These are phyloP conservation scores for Melanomma pulvis-pyrius DNA, from an alignment of 495 filamentous ascomycete species.

Conservation along the genomic window DNA sequence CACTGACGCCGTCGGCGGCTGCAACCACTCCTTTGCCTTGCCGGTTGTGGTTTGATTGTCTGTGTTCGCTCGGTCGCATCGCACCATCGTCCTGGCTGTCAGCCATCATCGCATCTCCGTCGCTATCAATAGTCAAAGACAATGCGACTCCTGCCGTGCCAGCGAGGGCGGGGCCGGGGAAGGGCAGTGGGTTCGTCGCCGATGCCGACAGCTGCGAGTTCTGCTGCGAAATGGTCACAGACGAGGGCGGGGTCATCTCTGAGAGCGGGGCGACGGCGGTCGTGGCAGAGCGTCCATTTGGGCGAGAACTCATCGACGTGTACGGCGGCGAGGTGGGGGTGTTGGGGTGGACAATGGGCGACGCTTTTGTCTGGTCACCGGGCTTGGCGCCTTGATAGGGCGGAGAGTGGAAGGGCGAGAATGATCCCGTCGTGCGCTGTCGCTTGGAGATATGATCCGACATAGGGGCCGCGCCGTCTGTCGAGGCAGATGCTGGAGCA, in stretches of 20 bases:
- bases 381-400: conserved; percentile 39
- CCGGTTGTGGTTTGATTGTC: conserved; percentile 48
- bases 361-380: conserved; percentile 40
- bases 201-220: conserved; percentile 36
- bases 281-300: conserved; percentile 40
- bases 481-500: conserved; percentile 7
- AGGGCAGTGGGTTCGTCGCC: conserved; percentile 39
- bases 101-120: conserved; percentile 46
- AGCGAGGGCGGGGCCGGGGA: conserved; percentile 47
- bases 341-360: conserved; percentile 40
- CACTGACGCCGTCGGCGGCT: conserved; percentile 31
- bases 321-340: conserved; percentile 48
- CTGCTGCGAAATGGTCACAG: conserved; percentile 33
- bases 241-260: conserved; percentile 45
- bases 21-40: conserved; percentile 30
- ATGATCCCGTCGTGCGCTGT: conserved; percentile 42
- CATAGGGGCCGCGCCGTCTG: conserved; percentile 32
- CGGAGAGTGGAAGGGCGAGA: conserved; percentile 44
- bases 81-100: conserved; percentile 28
- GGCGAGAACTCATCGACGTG: conserved; percentile 35
- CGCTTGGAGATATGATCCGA: conserved; percentile 41
- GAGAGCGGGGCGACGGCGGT: conserved; percentile 40
- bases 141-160: conserved; percentile 44
- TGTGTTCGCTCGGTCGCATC: conserved; percentile 31
- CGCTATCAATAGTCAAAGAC: conserved; percentile 40